Evolutionary conservation across 805 yeast species (phyloP), one percentile per base, ranked within the genome.

Genomic region (Groenewaldozyma salmanticensis): DNA sequence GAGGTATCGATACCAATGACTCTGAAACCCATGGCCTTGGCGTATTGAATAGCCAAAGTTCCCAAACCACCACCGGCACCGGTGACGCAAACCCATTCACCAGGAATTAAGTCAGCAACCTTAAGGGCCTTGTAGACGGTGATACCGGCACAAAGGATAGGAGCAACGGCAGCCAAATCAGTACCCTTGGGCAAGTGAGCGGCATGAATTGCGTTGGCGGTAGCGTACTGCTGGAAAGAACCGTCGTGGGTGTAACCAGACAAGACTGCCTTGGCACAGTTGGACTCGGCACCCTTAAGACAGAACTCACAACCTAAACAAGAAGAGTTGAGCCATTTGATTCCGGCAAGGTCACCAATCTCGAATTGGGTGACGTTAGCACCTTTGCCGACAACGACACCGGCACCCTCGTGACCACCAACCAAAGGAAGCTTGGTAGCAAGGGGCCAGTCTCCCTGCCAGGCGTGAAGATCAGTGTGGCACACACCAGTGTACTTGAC

Each of bases 391-490:
- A 82, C 92, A 50, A 83, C 92, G 39, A 74, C 73, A 60, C 94
- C 94, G 21, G 90, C 88, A 66, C 92, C 94, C 66, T 83, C 94
- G 66, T 83, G 94, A 53, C 94, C 94, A 49, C 92, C 92, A 38
- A 82, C 87, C 52, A 81, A 67, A 19, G 92, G 90, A 46, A 79
- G 68, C 59, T 79, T 79, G 50, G 80, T 74, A 49, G 66, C 74
- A 61, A 81, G 68, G 39, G 94, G 92, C 94, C 94, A 85, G 67
- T 86, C 95, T 57, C 94, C 94, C 61, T 81, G 76, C 88, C 92
- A 83, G 42, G 94, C 94, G 69, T 86, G 95, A 61, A 86, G 74
- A 60, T 85, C 95, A 29, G 95, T 84, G 71, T 87, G 95, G 67
- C 95, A 85, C 43, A 85, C 94, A 65, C 95, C 95, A 21, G 94